These are phyloP conservation scores for Malus hybrid DNA, from an alignment of 331 rosid genomes.

Conservation along the genomic window DNA sequence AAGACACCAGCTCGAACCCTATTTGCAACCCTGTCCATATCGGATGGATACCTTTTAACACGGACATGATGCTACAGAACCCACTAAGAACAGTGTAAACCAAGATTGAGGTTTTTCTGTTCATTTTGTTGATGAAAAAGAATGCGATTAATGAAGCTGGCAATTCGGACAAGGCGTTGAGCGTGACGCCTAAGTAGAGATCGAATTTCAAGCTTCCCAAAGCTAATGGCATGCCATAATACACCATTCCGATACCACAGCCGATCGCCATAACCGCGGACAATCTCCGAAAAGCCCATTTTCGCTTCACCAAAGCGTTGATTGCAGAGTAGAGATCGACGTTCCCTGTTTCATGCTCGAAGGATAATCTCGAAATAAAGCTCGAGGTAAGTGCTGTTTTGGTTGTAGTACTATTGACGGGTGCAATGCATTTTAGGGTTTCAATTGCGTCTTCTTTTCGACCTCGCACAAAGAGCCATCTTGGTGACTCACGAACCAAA, in stretches of 20 bases:
- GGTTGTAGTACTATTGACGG: not conserved
- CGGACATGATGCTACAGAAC: conserved; percentile 38
- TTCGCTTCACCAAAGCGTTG: conserved; percentile 20
- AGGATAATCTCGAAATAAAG: conserved; percentile 12
- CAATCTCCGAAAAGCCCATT: conserved; percentile 46
- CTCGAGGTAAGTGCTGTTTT: conserved; percentile 5
- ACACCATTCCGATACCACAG: conserved; percentile 48
- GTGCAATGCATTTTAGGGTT: conserved; percentile 22
- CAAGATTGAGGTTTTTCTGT: conserved; percentile 31
- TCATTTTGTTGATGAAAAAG: conserved; percentile 28
- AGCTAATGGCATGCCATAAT: conserved; percentile 56
- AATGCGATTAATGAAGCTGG: conserved; percentile 39
- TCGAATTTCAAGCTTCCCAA: too few species aligned
- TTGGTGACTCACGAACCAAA: conserved; percentile 50
- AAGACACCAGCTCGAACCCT: conserved; percentile 43
- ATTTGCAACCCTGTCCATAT: conserved; percentile 17
- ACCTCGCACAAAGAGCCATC: conserved; percentile 62
- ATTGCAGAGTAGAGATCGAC: conserved; percentile 33
- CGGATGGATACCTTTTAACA: not conserved
- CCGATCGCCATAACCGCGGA: conserved; percentile 22
- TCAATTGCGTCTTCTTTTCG: conserved; percentile 45
- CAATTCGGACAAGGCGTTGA: conserved; percentile 60
- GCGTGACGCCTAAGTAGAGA: conserved; percentile 18
- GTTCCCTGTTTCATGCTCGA: conserved; percentile 21
- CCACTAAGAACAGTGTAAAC: conserved; percentile 27